Percentiles rank a stretch among this genome's conserved stretches.
phyloP scores from a whole-genome alignment of 805 yeast genomes.

The Candida chauliodis region DNA sequence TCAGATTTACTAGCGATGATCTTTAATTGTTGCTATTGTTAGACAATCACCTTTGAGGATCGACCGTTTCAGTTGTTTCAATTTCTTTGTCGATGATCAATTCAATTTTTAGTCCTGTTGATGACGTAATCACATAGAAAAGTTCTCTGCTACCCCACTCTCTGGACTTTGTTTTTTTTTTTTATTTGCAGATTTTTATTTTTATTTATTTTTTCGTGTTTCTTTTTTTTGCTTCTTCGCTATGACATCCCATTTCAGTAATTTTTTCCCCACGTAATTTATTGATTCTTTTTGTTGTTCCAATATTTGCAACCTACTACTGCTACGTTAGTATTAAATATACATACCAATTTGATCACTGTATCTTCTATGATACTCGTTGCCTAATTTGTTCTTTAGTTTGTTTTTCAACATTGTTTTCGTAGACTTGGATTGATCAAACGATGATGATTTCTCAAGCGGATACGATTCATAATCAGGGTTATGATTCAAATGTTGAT shows the following conservation, averaged over 20 bases:
- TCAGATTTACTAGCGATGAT: too few species aligned
- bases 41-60: too few species aligned
- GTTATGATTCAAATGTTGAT: not conserved
- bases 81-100: too few species aligned
- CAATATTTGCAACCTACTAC: not conserved
- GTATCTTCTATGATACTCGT: constrained; percentile 4
- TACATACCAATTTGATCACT: constrained; percentile 13
- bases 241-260: too few species aligned
- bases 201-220: not conserved
- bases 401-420: constrained; percentile 19
- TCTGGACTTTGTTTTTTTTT: not conserved
- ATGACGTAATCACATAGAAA: too few species aligned
- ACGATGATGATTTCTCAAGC: constrained; percentile 17
- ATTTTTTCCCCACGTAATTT: too few species aligned
- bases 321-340: constrained; percentile 1
- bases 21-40: too few species aligned
- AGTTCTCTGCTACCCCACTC: not conserved
- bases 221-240: constrained; percentile 3
- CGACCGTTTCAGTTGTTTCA: too few species aligned
- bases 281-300: too few species aligned
- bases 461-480: constrained; percentile 2
- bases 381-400: constrained; percentile 10
- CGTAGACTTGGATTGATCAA: constrained; percentile 37
- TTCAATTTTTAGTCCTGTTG: too few species aligned
- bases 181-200: not conserved